Base-by-base conservation (phyloP, 352 stramenopile species). In the Globisporangium rhizosaccharum region DNA sequence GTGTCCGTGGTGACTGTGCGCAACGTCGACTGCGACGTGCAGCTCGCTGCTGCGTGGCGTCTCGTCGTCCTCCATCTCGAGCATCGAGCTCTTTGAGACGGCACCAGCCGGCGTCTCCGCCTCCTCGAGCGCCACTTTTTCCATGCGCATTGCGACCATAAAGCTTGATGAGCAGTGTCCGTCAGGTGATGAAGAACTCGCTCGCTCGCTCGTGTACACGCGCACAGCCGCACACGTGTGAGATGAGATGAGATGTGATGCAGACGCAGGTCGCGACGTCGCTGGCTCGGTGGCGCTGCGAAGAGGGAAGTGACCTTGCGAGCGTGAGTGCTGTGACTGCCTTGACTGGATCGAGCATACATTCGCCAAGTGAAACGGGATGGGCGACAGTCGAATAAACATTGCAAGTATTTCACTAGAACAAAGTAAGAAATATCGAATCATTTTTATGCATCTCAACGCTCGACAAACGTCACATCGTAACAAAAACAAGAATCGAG, bases 91-190 rank as follows among this genome's bases (percentile, higher is more conserved):
- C 42, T 62, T 55, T 18, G 64, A 57, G 45, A 54, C 25, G 14
- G 46, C 53, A 11, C 62, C 62, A 2, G 48, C 61, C 8, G 60
- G 53, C 51, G 64, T 64, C 45, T 62, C 59, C 20, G 59, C 41
- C 30, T 70, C 62, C 39, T 66, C 51, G 3, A 57, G 47, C 44
- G 59, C 28, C 57, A 69, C 57, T 58, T 72, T 70, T 58, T 65
- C 56, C 47, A 61, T 64, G 20, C 57, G 60, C 30, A 55, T 54
- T 30, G 62, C 28, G 12, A 37, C 61, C 61, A 67, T 63, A 2
- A 25, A 44, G 41, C 17, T 39, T 1, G 33, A 39, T 1, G 7
- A 39, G 33, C 7, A 7, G 33, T 39, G 33, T 39, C 9, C 9
- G 9, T 12, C 33, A 39, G 33, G 9, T 39, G 33, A 9, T 12